Conservation (phyloP, 495 filamentous ascomycete species). For the Aspergillus incahuasiensis region DNA sequence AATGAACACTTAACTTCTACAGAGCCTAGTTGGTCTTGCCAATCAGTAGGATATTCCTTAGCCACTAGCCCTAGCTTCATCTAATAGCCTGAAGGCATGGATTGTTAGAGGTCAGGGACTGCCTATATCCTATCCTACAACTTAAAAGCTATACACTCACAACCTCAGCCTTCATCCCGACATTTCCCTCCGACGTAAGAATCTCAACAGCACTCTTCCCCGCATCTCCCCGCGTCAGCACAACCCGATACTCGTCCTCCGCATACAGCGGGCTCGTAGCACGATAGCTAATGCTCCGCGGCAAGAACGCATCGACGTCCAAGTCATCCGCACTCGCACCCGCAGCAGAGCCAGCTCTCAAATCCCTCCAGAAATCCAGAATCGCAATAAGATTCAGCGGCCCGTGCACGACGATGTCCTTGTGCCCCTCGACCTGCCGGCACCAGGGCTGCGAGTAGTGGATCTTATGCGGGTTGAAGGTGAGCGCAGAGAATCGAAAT, state of each 20-base stretch:
- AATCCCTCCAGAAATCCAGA: conserved; percentile 60
- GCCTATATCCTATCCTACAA: neutral
- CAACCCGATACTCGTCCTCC: conserved; percentile 47
- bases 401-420: conserved; percentile 57
- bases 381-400: conserved; percentile 61
- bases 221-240: conserved; percentile 29
- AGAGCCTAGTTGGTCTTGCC: too few relatives aligned
- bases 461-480: conserved; percentile 70
- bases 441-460: conserved; percentile 62
- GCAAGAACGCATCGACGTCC: too few relatives aligned
- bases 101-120: neutral
- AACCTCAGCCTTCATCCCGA: conserved; percentile 49
- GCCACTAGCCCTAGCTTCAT: too few relatives aligned
- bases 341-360: conserved; percentile 8
- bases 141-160: neutral
- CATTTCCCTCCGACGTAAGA: conserved; percentile 32
- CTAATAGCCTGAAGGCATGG: too few relatives aligned
- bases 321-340: conserved; percentile 13
- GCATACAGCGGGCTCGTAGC: conserved; percentile 59
- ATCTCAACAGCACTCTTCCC: conserved; percentile 34
- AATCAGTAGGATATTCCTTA: too few relatives aligned
- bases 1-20: too few relatives aligned
- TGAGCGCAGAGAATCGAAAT: conserved; percentile 69
- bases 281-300: conserved; percentile 52
- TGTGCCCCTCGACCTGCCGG: conserved; percentile 54